A percentile compares a stretch with the other conserved stretches of the same genome.
phyloP scores from a whole-genome alignment of 345 rosid species.

The Heritiera fomes region DNA sequence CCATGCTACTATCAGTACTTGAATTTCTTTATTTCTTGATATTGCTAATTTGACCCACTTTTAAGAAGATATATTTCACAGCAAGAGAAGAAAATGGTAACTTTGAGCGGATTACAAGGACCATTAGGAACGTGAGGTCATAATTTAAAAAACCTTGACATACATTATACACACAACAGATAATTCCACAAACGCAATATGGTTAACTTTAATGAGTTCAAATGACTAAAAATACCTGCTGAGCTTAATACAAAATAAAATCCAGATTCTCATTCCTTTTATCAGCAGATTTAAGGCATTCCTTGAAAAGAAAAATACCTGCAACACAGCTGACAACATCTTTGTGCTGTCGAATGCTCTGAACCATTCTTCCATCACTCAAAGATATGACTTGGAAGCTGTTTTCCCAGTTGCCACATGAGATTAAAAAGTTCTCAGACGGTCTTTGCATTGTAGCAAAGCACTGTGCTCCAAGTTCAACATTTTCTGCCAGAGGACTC shows the following conservation, averaged over 20 bases:
- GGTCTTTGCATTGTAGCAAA: conserved; percentile 76
- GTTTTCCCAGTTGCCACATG: conserved; percentile 99
- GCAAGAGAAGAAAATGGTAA: neutral
- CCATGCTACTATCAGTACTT: neutral
- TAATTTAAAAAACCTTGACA: neutral
- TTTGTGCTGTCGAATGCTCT: conserved; percentile 91
- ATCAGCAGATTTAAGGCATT: neutral
- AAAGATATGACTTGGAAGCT: conserved; percentile 89
- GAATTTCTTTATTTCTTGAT: neutral
- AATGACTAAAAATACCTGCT: neutral
- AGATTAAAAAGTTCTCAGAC: conserved; percentile 72
- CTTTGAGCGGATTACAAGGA: neutral
- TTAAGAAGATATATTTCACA: neutral
- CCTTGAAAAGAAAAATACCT: conserved; percentile 48
- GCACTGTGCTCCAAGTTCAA: conserved; percentile 82
- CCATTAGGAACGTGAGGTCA: neutral
- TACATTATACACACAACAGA: neutral
- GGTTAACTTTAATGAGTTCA: neutral
- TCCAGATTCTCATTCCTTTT: conserved; percentile 3
- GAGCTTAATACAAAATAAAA: neutral
- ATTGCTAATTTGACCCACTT: neutral
- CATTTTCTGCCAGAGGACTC: conserved; percentile 75
- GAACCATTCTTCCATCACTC: conserved; percentile 89
- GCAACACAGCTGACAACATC: conserved; percentile 99
- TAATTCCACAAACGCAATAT: neutral